Evolutionary conservation across 768 basidiomycete species (phyloP), one percentile per base, ranked within the genome.

Genomic region (Termitomyces sp.): DNA sequence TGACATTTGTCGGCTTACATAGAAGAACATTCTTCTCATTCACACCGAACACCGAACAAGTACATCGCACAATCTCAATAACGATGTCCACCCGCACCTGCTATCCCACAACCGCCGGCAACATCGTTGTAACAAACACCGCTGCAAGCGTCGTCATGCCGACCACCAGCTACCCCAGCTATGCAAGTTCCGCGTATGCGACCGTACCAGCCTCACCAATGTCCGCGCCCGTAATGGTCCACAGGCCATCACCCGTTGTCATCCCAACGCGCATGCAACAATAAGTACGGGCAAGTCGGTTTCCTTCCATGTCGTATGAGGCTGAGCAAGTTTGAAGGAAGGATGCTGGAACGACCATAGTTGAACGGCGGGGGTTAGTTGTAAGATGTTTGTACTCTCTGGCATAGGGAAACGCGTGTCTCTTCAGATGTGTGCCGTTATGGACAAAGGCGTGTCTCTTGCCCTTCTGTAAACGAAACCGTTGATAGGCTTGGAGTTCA

Each of bases 71-170:
- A 23, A 23, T 23, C 23, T 4, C n/a, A 28, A n/a, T 50, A 35
- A 51, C 30, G 9, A 63, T 63, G 62, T 63, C 57, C 55, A 26
- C 38, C 37, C 62, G 56, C 48, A 60, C 60, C 48, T 64, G 63
- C 57, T 62, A 57, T 45, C 63, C 62, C 28, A 59, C 57, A 14
- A 21, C 57, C 30, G 55, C 62, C 44, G 62, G 64, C 44, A 63
- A 62, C 56, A 58, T 65, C 30, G 51, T 65, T 12, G 54, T 65
- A n/a, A 61, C 64, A 19, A 57, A 17, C 40, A 48, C 51, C 37
- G 38, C 56, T 1, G 53, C 43, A n/a, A 17, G 40, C 4, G 38
- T 51, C 26, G 51, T 54, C 53, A 52, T 62, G 56, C 53, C 51
- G 52, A 37, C 56, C 31, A 12, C 44, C 37, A 10, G 37, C 15